phyloP scores from a whole-genome alignment of 2,329 filamentous ascomycete species.

The Pseudogymnoascus sp. region DNA sequence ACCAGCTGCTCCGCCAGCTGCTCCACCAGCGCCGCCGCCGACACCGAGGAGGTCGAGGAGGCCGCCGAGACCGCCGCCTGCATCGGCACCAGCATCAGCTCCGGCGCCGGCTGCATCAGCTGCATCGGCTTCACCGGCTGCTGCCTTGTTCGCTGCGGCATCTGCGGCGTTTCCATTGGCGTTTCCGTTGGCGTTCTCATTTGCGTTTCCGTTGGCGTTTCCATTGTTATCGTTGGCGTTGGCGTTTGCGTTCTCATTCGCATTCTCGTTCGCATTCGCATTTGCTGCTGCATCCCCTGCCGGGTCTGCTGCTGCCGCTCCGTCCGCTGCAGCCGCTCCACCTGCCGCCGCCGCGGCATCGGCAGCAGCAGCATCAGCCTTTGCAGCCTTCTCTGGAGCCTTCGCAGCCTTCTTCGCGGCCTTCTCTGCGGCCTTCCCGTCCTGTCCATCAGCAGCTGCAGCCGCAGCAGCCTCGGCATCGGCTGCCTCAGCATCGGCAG shows the following conservation, averaged over 20 bases:
- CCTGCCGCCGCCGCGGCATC: not conserved
- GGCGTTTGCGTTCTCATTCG: conserved; percentile 15
- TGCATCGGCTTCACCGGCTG: too few relatives aligned
- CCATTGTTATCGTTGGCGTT: conserved; percentile 13
- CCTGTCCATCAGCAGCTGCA: not conserved
- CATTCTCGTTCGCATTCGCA: not conserved
- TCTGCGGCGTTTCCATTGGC: conserved; percentile 7
- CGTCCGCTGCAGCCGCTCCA: not conserved
- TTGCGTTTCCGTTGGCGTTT: not conserved
- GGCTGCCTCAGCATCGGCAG: not conserved
- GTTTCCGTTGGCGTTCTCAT: not conserved
- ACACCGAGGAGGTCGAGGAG: not conserved
- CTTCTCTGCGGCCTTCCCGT: not conserved
- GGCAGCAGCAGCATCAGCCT: not conserved
- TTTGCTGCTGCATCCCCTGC: not conserved
- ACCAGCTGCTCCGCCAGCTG: not conserved
- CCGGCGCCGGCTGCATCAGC: not conserved
- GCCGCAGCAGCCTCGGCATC: not conserved
- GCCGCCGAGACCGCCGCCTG: not conserved
- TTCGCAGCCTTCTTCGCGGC: not conserved
- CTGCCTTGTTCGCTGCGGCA: not conserved
- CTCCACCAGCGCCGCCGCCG: not conserved
- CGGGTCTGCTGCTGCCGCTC: not conserved
- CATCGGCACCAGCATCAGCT: not conserved
- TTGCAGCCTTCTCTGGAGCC: not conserved